Evolutionary conservation across 1,284 basidiomycete genomes (phyloP).

Genomic region (Polyporus tsugae): DNA sequence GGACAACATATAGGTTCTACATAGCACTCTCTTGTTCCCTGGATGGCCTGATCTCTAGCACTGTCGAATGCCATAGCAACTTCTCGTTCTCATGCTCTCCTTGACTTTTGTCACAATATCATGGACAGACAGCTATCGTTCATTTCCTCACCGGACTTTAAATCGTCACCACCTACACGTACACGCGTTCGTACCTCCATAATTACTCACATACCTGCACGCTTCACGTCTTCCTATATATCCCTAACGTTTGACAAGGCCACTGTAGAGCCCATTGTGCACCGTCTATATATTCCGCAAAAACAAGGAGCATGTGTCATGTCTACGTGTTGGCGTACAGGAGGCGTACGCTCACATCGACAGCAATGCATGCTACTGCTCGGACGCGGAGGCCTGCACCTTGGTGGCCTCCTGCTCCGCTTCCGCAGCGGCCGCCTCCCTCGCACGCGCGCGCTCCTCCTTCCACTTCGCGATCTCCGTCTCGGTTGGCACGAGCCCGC

Average conservation of each 20-base stretch:
- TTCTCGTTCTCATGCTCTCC: background rate
- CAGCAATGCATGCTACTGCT: slow-evolving; percentile 7
- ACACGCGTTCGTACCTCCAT: background rate
- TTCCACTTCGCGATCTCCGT: slow-evolving; percentile 86
- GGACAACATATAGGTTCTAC: background rate
- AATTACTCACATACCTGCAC: background rate
- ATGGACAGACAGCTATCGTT: slow-evolving; percentile 21
- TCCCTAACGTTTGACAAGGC: slow-evolving; percentile 8
- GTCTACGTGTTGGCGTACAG: background rate
- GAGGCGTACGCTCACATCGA: background rate
- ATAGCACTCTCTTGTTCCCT: background rate
- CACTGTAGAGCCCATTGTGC: slow-evolving; percentile 21
- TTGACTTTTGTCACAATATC: background rate
- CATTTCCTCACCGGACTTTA: slow-evolving; percentile 2
- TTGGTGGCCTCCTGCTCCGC: slow-evolving; percentile 20
- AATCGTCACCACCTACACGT: background rate
- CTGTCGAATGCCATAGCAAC: slow-evolving; percentile 10
- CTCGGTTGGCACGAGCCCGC: slow-evolving; percentile 83
- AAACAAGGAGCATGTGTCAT: slow-evolving; percentile 1
- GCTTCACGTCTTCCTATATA: background rate
- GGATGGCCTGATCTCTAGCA: background rate
- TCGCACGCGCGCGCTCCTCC: slow-evolving; percentile 41
- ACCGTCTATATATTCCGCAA: slow-evolving; percentile 23
- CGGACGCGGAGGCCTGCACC: slow-evolving; percentile 11
- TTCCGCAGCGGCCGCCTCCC: slow-evolving; percentile 18